Evolutionary conservation across 2,329 filamentous ascomycete genomes (phyloP), one percentile per base, ranked within the genome.

Genomic region (Colletotrichum tanaceti): DNA sequence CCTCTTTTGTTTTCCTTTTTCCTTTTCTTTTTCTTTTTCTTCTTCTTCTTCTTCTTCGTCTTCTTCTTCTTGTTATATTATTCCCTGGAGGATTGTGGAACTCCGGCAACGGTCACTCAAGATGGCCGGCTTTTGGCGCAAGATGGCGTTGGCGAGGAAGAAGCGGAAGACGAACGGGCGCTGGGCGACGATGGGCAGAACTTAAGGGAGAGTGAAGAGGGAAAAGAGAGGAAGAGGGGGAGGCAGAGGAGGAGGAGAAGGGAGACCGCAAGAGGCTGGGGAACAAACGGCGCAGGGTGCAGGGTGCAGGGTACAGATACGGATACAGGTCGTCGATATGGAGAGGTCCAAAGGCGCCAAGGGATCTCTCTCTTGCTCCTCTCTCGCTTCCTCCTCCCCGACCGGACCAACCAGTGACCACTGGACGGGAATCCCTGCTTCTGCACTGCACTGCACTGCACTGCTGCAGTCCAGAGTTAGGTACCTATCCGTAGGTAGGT

Each of bases 341-440:
- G 11, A 10, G 6, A 24, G 18, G n/a, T 14, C 38, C 46, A 24
- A 49, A 24, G 24, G 24, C 7, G 22, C 22, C 28, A 35, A 20
- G 49, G 55, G 28, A 22, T 32, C 28, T 46, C 9, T 58, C 10
- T 32, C 28, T n/a, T n/a, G 28, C 28, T 32, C 28, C 28, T 32
- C 28, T 28, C 28, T 28, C 28, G 28, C 28, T 28, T 28, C 10
- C 20, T 24, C 20, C 6, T 35, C 35, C n/a, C 11, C 28, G 41
- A 28, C 55, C 39, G 11, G 10, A 38, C 55, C 55, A 58, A 58
- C 55, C 55, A 47, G 18, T 58, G 32, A 6, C 35, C n/a, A 35
- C 28, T 9, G 28, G 28, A 32, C 28, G 7, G 28, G 55, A 58
- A 58, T 13, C 55, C 55, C 24, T 52, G 47, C 38, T n/a, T 32